phyloP scores from a whole-genome alignment of 1,284 basidiomycete genomes.

The Inonotus hispidus region DNA sequence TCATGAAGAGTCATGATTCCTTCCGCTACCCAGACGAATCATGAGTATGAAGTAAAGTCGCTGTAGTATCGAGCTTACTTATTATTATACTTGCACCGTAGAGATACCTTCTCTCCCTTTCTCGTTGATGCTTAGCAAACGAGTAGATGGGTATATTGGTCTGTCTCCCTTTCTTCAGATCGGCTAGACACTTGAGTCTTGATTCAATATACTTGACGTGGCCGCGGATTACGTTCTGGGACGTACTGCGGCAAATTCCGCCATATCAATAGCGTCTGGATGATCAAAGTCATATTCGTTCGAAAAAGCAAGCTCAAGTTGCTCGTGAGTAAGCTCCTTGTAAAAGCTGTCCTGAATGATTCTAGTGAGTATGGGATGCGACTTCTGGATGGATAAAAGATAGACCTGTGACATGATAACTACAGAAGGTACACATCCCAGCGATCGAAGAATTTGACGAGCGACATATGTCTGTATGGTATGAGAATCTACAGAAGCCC shows the following conservation, averaged over 20 bases:
- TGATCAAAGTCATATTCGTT: constrained; percentile 91
- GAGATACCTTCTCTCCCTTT: constrained; percentile 83
- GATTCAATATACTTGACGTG: background rate
- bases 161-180: constrained; percentile 79
- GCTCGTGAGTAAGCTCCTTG: constrained; percentile 71
- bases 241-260: constrained; percentile 74
- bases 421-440: constrained; percentile 83
- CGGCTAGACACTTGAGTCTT: constrained; percentile 63
- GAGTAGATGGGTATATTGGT: constrained; percentile 92
- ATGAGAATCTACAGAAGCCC: background rate
- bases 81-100: constrained; percentile 97
- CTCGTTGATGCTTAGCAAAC: constrained; percentile 85
- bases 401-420: constrained; percentile 81
- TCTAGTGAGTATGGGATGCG: background rate
- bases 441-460: constrained; percentile 73
- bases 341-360: constrained; percentile 85
- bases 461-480: constrained; percentile 81
- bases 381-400: background rate
- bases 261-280: constrained; percentile 90
- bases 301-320: constrained; percentile 77
- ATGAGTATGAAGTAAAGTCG: background rate
- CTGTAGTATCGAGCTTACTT: constrained; percentile 36
- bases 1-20: constrained; percentile 92
- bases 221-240: background rate
- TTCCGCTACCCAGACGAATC: constrained; percentile 53